phyloP scores from a whole-genome alignment of 495 filamentous ascomycete species.

The Daldinia grandis region DNA sequence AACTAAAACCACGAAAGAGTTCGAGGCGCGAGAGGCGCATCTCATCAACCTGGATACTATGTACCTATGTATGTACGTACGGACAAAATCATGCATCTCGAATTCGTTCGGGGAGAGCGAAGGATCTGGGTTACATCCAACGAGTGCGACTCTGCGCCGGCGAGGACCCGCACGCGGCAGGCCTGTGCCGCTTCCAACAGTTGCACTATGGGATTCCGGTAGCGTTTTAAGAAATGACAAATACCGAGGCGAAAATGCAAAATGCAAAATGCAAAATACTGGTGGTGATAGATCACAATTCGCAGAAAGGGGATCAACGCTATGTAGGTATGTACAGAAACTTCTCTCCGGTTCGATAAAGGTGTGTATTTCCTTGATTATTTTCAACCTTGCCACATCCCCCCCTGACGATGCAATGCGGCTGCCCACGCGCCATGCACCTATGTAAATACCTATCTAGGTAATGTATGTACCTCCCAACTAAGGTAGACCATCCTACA shows the following conservation, averaged over 20 bases:
- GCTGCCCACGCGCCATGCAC: not conserved
- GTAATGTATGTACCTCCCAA: no score
- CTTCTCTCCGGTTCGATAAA: not conserved
- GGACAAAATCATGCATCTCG: not conserved
- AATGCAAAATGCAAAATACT: not conserved
- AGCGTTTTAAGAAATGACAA: conserved; percentile 17
- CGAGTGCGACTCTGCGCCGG: not conserved
- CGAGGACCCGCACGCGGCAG: conserved; percentile 1
- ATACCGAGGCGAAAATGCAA: not conserved
- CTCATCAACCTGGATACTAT: not conserved
- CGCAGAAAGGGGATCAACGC: not conserved
- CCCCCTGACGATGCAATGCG: not conserved
- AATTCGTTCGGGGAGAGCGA: conserved; percentile 1
- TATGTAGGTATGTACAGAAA: no score
- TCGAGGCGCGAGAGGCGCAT: not conserved
- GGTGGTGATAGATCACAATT: conserved; percentile 19
- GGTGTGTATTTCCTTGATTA: not conserved
- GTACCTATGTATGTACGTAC: no score
- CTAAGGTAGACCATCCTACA: not conserved
- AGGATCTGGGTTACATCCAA: conserved; percentile 7
- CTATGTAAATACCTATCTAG: not conserved
- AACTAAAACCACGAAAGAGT: not conserved
- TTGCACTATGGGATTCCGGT: conserved; percentile 13
- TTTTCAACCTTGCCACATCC: not conserved
- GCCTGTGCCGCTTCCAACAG: conserved; percentile 1